Evolutionary conservation across 345 rosid genomes (phyloP).

Genomic region (Ailanthus altissimus): DNA sequence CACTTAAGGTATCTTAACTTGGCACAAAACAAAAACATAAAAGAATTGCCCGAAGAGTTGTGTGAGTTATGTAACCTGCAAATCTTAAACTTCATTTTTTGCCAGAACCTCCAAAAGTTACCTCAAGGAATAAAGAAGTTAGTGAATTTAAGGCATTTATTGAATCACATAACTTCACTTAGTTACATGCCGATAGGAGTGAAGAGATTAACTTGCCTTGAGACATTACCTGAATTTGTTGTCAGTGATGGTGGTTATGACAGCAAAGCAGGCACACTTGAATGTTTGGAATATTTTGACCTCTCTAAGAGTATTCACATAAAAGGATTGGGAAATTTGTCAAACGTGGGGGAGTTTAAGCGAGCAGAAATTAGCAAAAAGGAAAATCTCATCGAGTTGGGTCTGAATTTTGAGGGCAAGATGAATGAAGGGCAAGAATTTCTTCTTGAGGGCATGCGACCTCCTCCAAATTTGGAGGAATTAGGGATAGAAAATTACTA

Average conservation of each 20-base stretch:
- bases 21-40: background rate
- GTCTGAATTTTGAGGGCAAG: background rate
- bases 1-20: constrained; percentile 22
- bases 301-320: too few species aligned
- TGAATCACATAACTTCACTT: background rate
- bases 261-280: too few species aligned
- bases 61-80: background rate
- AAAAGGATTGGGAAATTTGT: too few species aligned
- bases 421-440: background rate
- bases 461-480: background rate
- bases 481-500: background rate
- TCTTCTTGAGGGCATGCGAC: background rate
- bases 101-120: background rate
- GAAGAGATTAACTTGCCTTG: too few species aligned
- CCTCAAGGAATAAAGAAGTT: background rate
- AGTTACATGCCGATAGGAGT: background rate
- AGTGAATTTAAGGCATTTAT: background rate
- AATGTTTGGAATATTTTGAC: too few species aligned
- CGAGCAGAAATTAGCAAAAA: background rate
- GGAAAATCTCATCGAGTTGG: background rate
- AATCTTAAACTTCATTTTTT: background rate
- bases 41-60: background rate
- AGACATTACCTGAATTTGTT: too few species aligned
- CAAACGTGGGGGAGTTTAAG: too few species aligned
- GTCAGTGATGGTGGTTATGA: too few species aligned